Conservation (phyloP, 2,329 filamentous ascomycete genomes). For the Ilyonectria destructans region DNA sequence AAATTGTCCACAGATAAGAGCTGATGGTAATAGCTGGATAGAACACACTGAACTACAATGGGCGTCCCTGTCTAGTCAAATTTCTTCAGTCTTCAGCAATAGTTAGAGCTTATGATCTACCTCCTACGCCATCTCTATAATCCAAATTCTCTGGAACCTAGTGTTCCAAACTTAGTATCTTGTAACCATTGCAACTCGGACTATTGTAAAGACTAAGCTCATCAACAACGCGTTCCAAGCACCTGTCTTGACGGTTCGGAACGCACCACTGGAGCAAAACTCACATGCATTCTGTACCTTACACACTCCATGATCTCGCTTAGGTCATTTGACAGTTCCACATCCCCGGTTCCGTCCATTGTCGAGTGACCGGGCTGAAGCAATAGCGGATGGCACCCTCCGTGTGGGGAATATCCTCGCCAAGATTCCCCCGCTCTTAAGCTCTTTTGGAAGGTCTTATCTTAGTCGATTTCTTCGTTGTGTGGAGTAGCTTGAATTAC, state of each 20-base stretch:
- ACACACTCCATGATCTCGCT: not conserved
- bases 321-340: not conserved
- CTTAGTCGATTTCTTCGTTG: not conserved
- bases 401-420: conserved; percentile 22
- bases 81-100: not conserved
- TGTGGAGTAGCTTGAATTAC: not conserved
- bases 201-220: not conserved
- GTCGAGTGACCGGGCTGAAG: not conserved
- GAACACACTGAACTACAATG: too few relatives aligned
- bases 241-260: not conserved
- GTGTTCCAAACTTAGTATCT: not conserved
- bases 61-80: not conserved
- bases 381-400: conserved; percentile 25
- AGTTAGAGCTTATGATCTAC: not conserved
- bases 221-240: not conserved
- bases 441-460: not conserved
- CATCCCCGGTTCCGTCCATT: not conserved
- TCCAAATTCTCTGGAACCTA: not conserved
- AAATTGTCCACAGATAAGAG: not conserved
- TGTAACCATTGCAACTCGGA: not conserved
- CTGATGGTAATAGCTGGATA: not conserved
- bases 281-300: not conserved
- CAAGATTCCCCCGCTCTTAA: not conserved
- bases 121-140: not conserved
- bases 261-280: not conserved